Percentiles rank a stretch among this genome's conserved stretches.
Evolutionary conservation across 495 filamentous ascomycete species (phyloP).

Genomic region (Symbiotaphrina buchneri): DNA sequence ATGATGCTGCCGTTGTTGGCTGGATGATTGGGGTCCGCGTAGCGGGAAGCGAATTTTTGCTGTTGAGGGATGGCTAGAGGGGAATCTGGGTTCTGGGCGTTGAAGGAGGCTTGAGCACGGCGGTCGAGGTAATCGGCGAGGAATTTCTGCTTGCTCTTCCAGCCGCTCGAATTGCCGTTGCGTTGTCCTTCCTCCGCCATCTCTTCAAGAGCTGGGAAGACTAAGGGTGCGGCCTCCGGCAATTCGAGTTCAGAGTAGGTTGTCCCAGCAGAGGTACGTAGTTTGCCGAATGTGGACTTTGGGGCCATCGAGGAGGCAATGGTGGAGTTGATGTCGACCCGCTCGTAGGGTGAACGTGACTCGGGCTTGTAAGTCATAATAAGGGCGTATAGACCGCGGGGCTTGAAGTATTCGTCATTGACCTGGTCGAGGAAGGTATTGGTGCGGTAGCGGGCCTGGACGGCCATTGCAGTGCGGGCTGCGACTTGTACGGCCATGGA

Average conservation of each 20-base stretch:
- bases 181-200: constrained; percentile 10
- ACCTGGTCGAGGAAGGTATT: constrained; percentile 31
- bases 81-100: constrained; percentile 12
- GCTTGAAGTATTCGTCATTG: constrained; percentile 33
- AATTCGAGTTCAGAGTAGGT: constrained; percentile 19
- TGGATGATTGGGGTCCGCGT: constrained; percentile 30
- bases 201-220: constrained; percentile 28
- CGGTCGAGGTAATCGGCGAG: constrained; percentile 28
- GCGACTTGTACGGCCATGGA: constrained; percentile 16
- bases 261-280: constrained; percentile 17
- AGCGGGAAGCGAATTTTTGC: constrained; percentile 27
- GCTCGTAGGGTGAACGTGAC: constrained; percentile 8
- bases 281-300: no score
- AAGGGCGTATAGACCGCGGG: constrained; percentile 33
- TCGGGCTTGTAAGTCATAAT: constrained; percentile 35
- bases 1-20: constrained; percentile 18
- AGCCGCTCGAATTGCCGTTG: constrained; percentile 6
- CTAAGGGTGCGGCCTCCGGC: constrained; percentile 27
- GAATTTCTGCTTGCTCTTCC: constrained; percentile 19
- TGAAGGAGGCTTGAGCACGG: no score
- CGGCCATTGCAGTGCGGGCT: constrained; percentile 20
- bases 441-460: constrained; percentile 18
- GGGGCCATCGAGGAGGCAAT: no score
- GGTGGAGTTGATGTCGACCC: constrained; percentile 13
- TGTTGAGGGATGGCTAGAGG: constrained; percentile 8